phyloP scores from a whole-genome alignment of 129 eudicot genomes.

The Dittrichia graveolens region DNA sequence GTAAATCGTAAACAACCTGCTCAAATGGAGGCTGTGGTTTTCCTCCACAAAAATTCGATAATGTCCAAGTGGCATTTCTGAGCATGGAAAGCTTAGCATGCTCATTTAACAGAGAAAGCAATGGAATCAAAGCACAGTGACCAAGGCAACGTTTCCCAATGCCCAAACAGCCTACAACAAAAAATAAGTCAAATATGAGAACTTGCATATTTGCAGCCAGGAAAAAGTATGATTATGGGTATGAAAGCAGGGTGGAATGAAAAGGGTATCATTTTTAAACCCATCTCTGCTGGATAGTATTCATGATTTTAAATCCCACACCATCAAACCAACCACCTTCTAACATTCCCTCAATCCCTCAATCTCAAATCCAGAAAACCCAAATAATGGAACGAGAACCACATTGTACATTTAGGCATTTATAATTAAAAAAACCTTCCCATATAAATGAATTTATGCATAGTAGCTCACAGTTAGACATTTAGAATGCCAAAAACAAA shows the following conservation, averaged over 20 bases:
- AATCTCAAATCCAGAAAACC: not conserved
- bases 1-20: conserved; percentile 47
- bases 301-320: not conserved
- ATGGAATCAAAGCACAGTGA: conserved; percentile 72
- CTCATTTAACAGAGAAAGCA: conserved; percentile 68
- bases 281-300: too few species aligned
- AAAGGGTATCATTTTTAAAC: too few species aligned
- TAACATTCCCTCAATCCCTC: too few species aligned
- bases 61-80: conserved; percentile 87
- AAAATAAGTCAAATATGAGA: not conserved
- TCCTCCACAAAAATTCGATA: conserved; percentile 84
- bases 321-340: not conserved
- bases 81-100: conserved; percentile 80
- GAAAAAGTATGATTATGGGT: not conserved
- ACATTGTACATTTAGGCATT: too few species aligned
- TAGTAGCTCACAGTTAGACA: not conserved
- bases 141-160: conserved; percentile 80
- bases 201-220: not conserved
- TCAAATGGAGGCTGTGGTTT: conserved; percentile 87
- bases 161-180: conserved; percentile 84
- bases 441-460: not conserved
- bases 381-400: not conserved
- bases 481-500: too few species aligned
- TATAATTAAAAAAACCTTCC: not conserved
- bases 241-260: not conserved